Evolutionary conservation across 352 stramenopile genomes (phyloP).

Genomic region (Thraustochytrium sp.): DNA sequence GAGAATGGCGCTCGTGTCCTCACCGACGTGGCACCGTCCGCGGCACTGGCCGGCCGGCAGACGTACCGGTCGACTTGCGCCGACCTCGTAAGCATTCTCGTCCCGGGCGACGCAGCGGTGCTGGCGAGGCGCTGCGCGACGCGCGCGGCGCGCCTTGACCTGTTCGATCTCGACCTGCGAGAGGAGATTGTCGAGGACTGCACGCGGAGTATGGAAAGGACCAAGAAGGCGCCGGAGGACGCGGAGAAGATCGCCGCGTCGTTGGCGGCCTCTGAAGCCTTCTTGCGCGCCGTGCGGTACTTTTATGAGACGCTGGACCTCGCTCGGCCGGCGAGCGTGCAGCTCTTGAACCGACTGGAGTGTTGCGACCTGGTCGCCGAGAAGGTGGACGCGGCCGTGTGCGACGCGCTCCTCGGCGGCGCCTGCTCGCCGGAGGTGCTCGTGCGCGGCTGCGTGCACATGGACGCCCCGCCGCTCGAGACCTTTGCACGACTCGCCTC

Average conservation of each 20-base stretch:
- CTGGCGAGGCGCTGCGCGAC: not conserved
- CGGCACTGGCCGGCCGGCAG: not conserved
- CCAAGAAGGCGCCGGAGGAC: not conserved
- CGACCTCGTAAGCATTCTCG: not conserved
- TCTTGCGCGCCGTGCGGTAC: not conserved
- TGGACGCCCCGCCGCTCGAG: not conserved
- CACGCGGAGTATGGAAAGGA: not conserved
- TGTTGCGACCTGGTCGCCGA: not conserved
- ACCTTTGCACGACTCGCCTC: not conserved
- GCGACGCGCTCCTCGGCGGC: not conserved
- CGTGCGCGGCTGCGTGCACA: not conserved
- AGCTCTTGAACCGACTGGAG: not conserved
- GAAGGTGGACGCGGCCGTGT: not conserved
- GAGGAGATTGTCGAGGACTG: not conserved
- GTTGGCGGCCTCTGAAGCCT: not conserved
- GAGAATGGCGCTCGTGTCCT: not conserved
- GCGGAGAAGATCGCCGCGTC: not conserved
- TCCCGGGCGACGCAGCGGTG: not conserved
- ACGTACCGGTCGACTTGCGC: not conserved
- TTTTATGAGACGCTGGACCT: not conserved
- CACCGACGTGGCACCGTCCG: not conserved
- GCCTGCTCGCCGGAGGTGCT: not conserved
- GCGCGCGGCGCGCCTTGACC: not conserved
- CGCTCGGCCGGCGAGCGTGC: not conserved
- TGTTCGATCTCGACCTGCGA: constrained; percentile 5